Percentiles rank a stretch among this genome's conserved stretches.
These are phyloP conservation scores for Pelagophyceae sp. DNA, from an alignment of 352 stramenopile species.

Conservation along the genomic window DNA sequence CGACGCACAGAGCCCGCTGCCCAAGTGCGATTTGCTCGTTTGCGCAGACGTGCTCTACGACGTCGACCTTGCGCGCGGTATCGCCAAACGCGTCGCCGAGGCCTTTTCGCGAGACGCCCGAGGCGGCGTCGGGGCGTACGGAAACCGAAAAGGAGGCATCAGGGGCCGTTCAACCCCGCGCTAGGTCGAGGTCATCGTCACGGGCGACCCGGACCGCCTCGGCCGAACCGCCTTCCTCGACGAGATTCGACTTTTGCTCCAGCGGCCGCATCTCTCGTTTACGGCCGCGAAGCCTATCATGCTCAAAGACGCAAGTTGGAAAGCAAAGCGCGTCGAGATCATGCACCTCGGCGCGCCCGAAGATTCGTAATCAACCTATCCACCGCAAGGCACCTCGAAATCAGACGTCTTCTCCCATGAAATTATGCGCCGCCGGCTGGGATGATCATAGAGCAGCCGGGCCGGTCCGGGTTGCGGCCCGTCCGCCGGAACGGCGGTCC, in stretches of 20 bases:
- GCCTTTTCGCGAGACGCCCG: too few species aligned
- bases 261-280: neutral
- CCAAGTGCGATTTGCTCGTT: neutral
- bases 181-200: neutral
- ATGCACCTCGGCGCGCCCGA: neutral
- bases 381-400: too few species aligned
- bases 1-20: too few species aligned
- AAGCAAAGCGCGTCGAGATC: neutral
- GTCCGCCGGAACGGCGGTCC: too few species aligned
- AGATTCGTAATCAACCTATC: too few species aligned
- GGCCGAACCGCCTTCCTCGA: neutral
- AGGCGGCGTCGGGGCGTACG: too few species aligned
- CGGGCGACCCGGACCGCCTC: neutral
- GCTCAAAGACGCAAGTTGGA: neutral
- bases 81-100: neutral
- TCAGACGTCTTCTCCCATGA: too few species aligned
- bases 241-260: neutral
- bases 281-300: neutral
- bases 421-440: too few species aligned
- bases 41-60: neutral
- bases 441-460: too few species aligned
- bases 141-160: neutral
- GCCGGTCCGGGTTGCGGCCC: too few species aligned
- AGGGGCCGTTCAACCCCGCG: too few species aligned
- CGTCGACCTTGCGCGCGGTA: neutral